These are phyloP conservation scores for Passalora sequoiae DNA, from an alignment of 2,329 filamentous ascomycete species.

Conservation along the genomic window DNA sequence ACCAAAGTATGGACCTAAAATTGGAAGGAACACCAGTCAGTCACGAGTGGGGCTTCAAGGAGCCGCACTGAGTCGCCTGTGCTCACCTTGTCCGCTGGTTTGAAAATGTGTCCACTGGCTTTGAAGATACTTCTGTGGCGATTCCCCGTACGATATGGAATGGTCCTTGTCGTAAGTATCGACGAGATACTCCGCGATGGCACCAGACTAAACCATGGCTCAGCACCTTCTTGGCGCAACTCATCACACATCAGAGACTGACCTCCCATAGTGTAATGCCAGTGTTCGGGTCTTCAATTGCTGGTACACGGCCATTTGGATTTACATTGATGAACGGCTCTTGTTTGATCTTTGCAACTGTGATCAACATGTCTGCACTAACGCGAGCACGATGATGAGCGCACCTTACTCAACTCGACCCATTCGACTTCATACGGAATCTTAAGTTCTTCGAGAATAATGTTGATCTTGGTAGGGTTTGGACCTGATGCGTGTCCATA, in stretches of 20 bases:
- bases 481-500: conserved; percentile 31
- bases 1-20: conserved; percentile 36
- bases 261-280: conserved; percentile 37
- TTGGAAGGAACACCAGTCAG: background rate
- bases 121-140: conserved; percentile 24
- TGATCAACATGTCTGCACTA: too few species aligned
- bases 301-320: conserved; percentile 41
- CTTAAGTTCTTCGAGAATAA: conserved; percentile 43
- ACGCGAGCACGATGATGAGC: too few species aligned
- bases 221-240: background rate
- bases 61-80: background rate
- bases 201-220: conserved; percentile 18
- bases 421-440: conserved; percentile 38
- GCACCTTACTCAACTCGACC: conserved; percentile 36
- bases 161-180: conserved; percentile 32
- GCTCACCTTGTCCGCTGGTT: conserved; percentile 20
- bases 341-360: conserved; percentile 42
- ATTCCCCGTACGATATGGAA: conserved; percentile 22
- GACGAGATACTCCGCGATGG: conserved; percentile 28
- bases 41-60: background rate
- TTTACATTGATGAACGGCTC: conserved; percentile 38
- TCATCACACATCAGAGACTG: background rate
- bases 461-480: conserved; percentile 43
- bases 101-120: conserved; percentile 34
- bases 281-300: conserved; percentile 44